Evolutionary conservation across 441 rosid genomes (phyloP).

Genomic region (Croton laevigatus): DNA sequence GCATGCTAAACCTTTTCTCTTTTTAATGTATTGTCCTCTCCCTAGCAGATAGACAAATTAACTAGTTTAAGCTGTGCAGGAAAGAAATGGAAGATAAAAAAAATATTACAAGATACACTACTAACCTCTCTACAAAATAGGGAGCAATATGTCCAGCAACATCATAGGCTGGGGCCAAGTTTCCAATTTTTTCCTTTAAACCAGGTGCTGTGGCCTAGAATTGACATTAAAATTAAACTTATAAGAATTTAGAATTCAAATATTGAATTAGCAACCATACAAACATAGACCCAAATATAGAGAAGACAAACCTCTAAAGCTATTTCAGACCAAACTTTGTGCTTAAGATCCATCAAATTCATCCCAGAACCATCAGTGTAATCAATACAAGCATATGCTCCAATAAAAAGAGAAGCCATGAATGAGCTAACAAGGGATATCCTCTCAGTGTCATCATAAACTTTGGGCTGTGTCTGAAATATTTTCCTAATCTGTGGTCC

Average conservation of each 20-base stretch:
- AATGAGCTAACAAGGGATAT: conserved; percentile 94
- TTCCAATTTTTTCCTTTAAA: conserved; percentile 82
- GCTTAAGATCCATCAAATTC: conserved; percentile 91
- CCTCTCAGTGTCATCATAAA: conserved; percentile 61
- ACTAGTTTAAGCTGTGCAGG: neutral
- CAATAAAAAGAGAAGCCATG: conserved; percentile 76
- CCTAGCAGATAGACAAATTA: neutral
- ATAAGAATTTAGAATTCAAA: neutral
- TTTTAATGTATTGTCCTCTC: neutral
- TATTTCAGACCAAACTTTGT: conserved; percentile 57
- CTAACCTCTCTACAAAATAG: conserved; percentile 83
- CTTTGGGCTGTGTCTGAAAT: conserved; percentile 39
- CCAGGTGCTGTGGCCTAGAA: conserved; percentile 76
- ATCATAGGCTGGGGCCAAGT: conserved; percentile 84
- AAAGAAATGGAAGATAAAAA: neutral
- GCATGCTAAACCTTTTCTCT: neutral
- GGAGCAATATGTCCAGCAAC: conserved; percentile 71
- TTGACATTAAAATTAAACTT: conserved; percentile 9
- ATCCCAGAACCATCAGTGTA: conserved; percentile 91
- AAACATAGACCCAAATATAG: neutral
- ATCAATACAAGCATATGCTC: conserved; percentile 76
- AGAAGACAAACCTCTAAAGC: conserved; percentile 58
- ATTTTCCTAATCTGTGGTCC: conserved; percentile 87
- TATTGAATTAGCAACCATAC: conserved; percentile 5
- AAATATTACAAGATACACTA: neutral